Base-by-base conservation (phyloP, 2,329 filamentous ascomycete genomes). In the Cytospora chrysosperma region DNA sequence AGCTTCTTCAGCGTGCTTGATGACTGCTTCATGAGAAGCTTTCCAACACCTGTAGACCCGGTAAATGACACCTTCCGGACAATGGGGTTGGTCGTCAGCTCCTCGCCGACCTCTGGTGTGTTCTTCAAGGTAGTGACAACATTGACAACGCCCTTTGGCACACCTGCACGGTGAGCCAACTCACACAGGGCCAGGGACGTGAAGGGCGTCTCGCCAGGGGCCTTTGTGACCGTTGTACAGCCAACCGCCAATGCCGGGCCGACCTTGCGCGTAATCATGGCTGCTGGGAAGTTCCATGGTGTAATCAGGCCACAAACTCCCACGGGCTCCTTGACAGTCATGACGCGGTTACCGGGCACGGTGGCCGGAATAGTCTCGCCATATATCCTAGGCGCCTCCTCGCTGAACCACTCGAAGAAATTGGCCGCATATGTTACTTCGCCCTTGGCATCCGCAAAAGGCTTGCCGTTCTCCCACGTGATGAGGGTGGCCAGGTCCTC, bases 31-130 rank as follows among this genome's bases (percentile, higher is more conserved):
- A 97, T 97, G 61, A 99, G 85, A 8, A 89, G 81, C 74, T 88
- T 89, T 34, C 87, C 87, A 43, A 90, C 86, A 52, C 73, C 76
- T 0, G 87, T 90, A 26, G 78, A 97, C 56, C 95, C 95, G 0
- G 95, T 98, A 76, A 99, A 99, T 17, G 92, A 97, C 51, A 98
- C 85, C 77, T 98, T 98, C 74, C 90, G 90, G 68, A 99, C 82
- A 2, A 83, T 86, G 4, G 90, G 85, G 71, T 89, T 87, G 0
- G 90, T 89, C 13, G 92, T 96, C 61, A 98, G 82, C 24, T 86
- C 78, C 74, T 89, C 81, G 62, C 94, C 94, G 4, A 98, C 85
- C 68, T 89, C 87, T 15, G 88, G 82, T 0, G 93, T 97, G 76
- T 97, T 95, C 60, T 89, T 79, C 4, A 90, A 77, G 0, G 92